Evolutionary conservation across 305 asterid genomes (phyloP).

Genomic region (Solanum chacoense): DNA sequence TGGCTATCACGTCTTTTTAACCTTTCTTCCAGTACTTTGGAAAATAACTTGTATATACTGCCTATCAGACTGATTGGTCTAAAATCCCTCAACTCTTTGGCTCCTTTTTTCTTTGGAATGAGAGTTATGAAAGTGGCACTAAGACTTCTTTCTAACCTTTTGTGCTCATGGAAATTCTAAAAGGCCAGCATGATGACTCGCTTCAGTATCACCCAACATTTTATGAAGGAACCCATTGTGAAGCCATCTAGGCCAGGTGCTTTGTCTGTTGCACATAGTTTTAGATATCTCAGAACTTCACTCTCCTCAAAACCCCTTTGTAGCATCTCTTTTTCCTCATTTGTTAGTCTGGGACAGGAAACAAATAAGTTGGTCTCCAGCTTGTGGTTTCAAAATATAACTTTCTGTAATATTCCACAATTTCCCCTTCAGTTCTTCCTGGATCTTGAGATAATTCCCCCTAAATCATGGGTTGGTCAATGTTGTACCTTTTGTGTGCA

Average conservation of each 20-base stretch:
- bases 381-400: background rate
- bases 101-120: background rate
- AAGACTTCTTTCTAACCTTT: background rate
- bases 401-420: background rate
- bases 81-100: background rate
- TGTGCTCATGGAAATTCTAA: background rate
- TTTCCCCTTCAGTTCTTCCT: background rate
- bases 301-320: background rate
- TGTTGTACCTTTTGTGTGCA: background rate
- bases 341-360: background rate
- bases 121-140: background rate
- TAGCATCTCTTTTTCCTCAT: background rate
- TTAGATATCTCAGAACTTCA: background rate
- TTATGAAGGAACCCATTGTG: background rate
- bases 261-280: background rate
- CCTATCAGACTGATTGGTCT: background rate
- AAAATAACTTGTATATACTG: background rate
- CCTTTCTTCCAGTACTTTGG: background rate
- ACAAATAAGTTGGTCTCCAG: background rate
- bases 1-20: background rate
- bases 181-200: background rate
- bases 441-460: background rate
- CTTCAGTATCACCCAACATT: background rate
- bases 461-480: background rate
- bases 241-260: background rate